Evolutionary conservation across 2,329 filamentous ascomycete species (phyloP).

Genomic region (Apiospora hydei): DNA sequence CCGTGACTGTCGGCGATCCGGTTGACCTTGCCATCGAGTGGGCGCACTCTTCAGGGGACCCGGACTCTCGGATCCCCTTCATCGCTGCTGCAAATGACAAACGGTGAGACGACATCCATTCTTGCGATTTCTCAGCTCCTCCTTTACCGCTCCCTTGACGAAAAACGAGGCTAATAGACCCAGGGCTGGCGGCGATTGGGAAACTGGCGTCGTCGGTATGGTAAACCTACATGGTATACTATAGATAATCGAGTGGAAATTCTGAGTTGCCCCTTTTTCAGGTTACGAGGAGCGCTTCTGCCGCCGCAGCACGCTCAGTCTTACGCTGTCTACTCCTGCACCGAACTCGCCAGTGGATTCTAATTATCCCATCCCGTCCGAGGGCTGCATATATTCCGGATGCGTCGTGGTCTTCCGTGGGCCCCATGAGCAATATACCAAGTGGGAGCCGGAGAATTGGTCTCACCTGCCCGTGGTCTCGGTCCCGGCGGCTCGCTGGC

Average conservation of each 20-base stretch:
- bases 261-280: conserved; percentile 45
- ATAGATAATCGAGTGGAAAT: conserved; percentile 10
- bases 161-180: neutral
- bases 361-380: conserved; percentile 76
- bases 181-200: conserved; percentile 81
- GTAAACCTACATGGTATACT: neutral
- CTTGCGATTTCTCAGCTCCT: neutral
- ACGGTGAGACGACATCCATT: conserved; percentile 23
- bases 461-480: conserved; percentile 74
- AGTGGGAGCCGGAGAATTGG: conserved; percentile 57
- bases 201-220: conserved; percentile 60
- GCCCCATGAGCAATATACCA: conserved; percentile 69
- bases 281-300: conserved; percentile 78
- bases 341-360: conserved; percentile 50
- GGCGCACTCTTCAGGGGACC: conserved; percentile 49
- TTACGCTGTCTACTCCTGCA: conserved; percentile 69
- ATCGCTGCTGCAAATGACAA: conserved; percentile 81
- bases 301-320: conserved; percentile 75
- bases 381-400: conserved; percentile 74
- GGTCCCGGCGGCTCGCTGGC: conserved; percentile 74
- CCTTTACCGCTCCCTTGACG: neutral
- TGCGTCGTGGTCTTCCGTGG: conserved; percentile 78
- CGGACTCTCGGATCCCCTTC: conserved; percentile 60
- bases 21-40: conserved; percentile 68
- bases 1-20: conserved; percentile 64